A percentile compares a stretch with the other conserved stretches of the same genome.
Conservation (phyloP, 768 basidiomycete genomes). For the Boletales sp. region DNA sequence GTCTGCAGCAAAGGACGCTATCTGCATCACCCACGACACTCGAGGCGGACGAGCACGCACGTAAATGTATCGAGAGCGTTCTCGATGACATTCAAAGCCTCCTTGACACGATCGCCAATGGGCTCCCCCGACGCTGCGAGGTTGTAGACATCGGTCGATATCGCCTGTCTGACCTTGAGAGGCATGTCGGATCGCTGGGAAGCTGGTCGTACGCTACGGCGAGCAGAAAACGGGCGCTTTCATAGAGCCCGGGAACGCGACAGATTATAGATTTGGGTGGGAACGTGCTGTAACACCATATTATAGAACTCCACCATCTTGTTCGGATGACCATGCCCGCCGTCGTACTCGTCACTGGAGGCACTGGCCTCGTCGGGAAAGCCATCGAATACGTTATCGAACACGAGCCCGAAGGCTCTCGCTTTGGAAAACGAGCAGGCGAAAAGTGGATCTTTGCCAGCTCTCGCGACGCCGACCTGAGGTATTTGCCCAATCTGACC, state of each 20-base stretch:
- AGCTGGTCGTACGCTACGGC: conserved; percentile 1
- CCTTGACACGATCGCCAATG: conserved; percentile 59
- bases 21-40: conserved; percentile 7
- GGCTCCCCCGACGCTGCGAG: conserved; percentile 54
- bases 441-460: conserved; percentile 87
- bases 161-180: conserved; percentile 46
- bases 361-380: conserved; percentile 83
- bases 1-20: conserved; percentile 36
- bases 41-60: conserved; percentile 45
- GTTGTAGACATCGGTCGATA: conserved; percentile 57
- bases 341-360: conserved; percentile 80
- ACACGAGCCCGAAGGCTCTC: conserved; percentile 70
- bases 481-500: conserved; percentile 41
- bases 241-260: conserved; percentile 6
- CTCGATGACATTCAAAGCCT: conserved; percentile 83
- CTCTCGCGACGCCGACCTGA: conserved; percentile 80
- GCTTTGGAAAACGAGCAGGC: conserved; percentile 69
- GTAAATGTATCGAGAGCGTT: conserved; percentile 71
- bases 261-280: conserved; percentile 5
- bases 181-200: conserved; percentile 10
- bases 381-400: conserved; percentile 78
- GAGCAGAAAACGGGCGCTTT: conserved; percentile 5
- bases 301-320: no score
- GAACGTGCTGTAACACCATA: conserved; percentile 2
- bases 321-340: conserved; percentile 20